phyloP scores from a whole-genome alignment of 208 protist species.

The Balamuthia mandrillaris region DNA sequence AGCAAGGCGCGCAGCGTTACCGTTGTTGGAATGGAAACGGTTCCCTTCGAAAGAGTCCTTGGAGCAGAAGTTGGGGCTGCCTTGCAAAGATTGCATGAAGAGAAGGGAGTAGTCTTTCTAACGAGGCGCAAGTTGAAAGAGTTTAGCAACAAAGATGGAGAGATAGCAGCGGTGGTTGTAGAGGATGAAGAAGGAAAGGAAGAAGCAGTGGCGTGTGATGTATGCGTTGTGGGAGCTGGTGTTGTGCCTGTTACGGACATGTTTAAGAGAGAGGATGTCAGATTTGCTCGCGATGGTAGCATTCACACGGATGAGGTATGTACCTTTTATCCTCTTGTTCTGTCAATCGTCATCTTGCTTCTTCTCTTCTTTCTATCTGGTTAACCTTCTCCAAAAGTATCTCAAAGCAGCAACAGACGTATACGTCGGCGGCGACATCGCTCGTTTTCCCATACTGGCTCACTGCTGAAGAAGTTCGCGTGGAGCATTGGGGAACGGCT shows the following conservation, averaged over 20 bases:
- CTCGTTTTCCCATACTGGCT: slow-evolving; percentile 41
- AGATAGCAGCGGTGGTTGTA: slow-evolving; percentile 34
- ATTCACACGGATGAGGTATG: slow-evolving; percentile 34
- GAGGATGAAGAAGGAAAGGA: slow-evolving; percentile 30
- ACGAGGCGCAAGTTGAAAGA: slow-evolving; percentile 10
- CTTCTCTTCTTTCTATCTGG: too few relatives aligned
- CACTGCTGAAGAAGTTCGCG: slow-evolving; percentile 39
- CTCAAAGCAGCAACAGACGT: slow-evolving; percentile 39
- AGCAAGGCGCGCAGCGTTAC: slow-evolving; percentile 37
- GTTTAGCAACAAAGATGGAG: slow-evolving; percentile 21
- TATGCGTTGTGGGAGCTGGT: slow-evolving; percentile 48
- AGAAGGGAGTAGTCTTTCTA: slow-evolving; percentile 44
- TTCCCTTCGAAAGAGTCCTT: slow-evolving; percentile 51
- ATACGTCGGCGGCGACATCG: slow-evolving; percentile 47
- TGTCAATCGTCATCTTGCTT: too few relatives aligned
- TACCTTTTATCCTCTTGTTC: too few relatives aligned
- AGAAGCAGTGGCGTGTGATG: slow-evolving; percentile 29
- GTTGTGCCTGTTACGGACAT: slow-evolving; percentile 47
- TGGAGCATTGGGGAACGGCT: slow-evolving; percentile 53
- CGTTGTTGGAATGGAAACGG: slow-evolving; percentile 52
- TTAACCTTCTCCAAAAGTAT: too few relatives aligned
- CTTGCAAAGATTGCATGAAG: slow-evolving; percentile 48
- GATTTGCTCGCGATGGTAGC: slow-evolving; percentile 24
- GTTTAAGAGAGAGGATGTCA: slow-evolving; percentile 4
- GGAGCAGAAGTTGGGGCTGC: slow-evolving; percentile 35